Percentiles rank a stretch among this genome's conserved stretches.
Evolutionary conservation across 768 basidiomycete genomes (phyloP).

Genomic region (Phaffia tasmanica): DNA sequence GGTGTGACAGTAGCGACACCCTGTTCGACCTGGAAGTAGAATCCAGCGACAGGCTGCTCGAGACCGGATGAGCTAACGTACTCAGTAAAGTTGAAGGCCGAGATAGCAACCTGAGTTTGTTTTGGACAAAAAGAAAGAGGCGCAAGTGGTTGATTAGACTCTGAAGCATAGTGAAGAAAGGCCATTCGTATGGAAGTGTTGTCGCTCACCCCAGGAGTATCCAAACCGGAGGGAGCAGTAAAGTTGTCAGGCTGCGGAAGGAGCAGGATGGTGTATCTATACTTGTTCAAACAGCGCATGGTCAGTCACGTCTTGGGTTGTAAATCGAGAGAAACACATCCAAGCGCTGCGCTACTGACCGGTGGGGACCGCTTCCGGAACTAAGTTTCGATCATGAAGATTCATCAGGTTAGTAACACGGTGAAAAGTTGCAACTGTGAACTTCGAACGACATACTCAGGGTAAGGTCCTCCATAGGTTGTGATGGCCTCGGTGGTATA

Average conservation of each 20-base stretch:
- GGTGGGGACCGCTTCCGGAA: constrained; percentile 58
- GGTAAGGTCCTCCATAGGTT: constrained; percentile 29
- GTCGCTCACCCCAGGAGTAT: constrained; percentile 38
- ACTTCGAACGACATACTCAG: not conserved
- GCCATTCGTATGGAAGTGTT: not conserved
- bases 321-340: not conserved
- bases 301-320: not conserved
- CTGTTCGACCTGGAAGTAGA: constrained; percentile 59
- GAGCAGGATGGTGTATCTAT: constrained; percentile 58
- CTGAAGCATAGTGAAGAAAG: not conserved
- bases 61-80: constrained; percentile 52
- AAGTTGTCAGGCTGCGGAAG: constrained; percentile 56
- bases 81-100: constrained; percentile 47
- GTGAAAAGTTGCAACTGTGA: not conserved
- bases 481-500: constrained; percentile 31
- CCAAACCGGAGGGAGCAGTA: constrained; percentile 50
- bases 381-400: constrained; percentile 38
- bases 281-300: not conserved
- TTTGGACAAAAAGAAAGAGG: not conserved
- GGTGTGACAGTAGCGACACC: constrained; percentile 50
- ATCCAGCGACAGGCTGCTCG: constrained; percentile 55
- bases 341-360: constrained; percentile 39
- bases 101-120: constrained; percentile 39
- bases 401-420: not conserved
- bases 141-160: not conserved